A percentile compares a stretch with the other conserved stretches of the same genome.
Evolutionary conservation across 805 yeast genomes (phyloP).

Genomic region (Wickerhamomyces pijperi): DNA sequence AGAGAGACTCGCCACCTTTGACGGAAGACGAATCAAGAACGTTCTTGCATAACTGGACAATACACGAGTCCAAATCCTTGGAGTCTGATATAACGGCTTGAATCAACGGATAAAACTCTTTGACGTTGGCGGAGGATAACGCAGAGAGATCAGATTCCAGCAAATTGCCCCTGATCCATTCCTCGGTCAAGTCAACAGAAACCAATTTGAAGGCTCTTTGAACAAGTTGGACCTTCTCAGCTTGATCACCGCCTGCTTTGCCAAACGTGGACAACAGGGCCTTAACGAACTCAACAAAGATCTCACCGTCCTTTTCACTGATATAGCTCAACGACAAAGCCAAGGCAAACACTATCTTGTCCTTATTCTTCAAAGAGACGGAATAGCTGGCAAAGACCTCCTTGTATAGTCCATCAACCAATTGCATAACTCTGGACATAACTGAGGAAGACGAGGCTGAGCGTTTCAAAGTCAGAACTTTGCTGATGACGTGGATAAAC

Average conservation of each 20-base stretch:
- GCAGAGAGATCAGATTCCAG: neutral
- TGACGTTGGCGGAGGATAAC: constrained; percentile 1
- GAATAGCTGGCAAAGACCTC: constrained; percentile 35
- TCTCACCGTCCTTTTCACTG: constrained; percentile 10
- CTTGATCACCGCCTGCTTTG: neutral
- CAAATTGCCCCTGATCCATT: too few relatives aligned
- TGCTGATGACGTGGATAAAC: constrained; percentile 24
- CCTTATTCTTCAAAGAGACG: constrained; percentile 27
- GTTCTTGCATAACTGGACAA: constrained; percentile 10
- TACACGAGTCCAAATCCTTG: constrained; percentile 6
- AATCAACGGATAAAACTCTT: constrained; percentile 3
- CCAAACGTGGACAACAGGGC: constrained; percentile 2
- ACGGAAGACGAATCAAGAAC: constrained; percentile 21
- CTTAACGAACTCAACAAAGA: constrained; percentile 7
- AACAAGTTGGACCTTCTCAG: neutral
- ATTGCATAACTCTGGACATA: constrained; percentile 16
- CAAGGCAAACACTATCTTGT: constrained; percentile 22
- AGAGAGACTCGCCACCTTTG: constrained; percentile 11
- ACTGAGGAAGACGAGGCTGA: neutral
- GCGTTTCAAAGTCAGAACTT: constrained; percentile 14
- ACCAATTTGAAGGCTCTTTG: constrained; percentile 7
- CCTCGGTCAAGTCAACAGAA: constrained; percentile 2
- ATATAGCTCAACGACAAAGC: constrained; percentile 24
- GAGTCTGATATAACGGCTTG: neutral
- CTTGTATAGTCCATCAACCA: constrained; percentile 30